Percentiles rank a stretch among this genome's conserved stretches.
Evolutionary conservation across 2,329 filamentous ascomycete genomes (phyloP).

Genomic region (Neopestalotiopsis sp.): DNA sequence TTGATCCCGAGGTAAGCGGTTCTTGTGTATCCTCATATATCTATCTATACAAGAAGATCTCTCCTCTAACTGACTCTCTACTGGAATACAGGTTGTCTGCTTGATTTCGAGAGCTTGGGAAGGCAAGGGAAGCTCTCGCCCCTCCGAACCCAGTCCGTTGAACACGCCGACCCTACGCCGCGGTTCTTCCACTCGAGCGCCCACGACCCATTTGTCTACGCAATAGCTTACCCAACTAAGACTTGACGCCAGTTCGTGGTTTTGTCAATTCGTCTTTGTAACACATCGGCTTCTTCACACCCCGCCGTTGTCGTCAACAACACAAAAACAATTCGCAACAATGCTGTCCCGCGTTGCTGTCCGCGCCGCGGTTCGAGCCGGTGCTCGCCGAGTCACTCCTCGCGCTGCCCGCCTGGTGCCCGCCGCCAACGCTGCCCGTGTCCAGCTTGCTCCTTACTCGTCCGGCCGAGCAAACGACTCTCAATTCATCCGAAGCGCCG

Average conservation of each 20-base stretch:
- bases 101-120: slow-evolving; percentile 17
- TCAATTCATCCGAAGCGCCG: slow-evolving; percentile 73
- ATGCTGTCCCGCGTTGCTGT: slow-evolving; percentile 35
- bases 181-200: slow-evolving; percentile 1
- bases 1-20: slow-evolving; percentile 10
- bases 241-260: not conserved
- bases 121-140: slow-evolving; percentile 17
- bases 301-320: not conserved
- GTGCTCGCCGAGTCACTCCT: slow-evolving; percentile 34
- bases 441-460: slow-evolving; percentile 35
- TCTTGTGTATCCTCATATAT: not conserved
- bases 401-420: slow-evolving; percentile 29
- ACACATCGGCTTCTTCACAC: not conserved
- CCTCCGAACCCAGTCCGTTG: slow-evolving; percentile 14
- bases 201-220: not conserved
- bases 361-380: slow-evolving; percentile 36
- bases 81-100: not conserved
- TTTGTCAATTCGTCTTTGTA: slow-evolving; percentile 4
- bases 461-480: slow-evolving; percentile 48
- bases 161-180: slow-evolving; percentile 2
- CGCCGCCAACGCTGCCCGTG: slow-evolving; percentile 22
- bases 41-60: not conserved
- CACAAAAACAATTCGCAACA: not conserved
- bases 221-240: not conserved
- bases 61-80: not conserved